Evolutionary conservation across 2,329 filamentous ascomycete species (phyloP), one percentile per base, ranked within the genome.

Genomic region (Alternaria ethzedia): DNA sequence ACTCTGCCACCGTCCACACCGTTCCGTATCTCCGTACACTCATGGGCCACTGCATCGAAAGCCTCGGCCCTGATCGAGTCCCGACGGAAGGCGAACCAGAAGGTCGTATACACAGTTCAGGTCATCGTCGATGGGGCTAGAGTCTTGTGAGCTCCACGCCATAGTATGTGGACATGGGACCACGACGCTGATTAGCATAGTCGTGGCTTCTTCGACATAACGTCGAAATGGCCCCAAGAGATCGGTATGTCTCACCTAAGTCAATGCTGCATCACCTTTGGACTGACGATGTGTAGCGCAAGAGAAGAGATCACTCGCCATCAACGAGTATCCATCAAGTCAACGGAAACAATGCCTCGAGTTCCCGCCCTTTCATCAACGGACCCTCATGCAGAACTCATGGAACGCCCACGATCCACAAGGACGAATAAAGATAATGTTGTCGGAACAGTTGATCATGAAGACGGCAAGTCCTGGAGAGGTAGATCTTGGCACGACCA

Each of bases 391-490:
- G 45, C 90, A 93, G 71, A 87, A 83, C 60, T 86, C 89, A 65
- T 96, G 92, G 91, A 89, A 88, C 70, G 86, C 91, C 0, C 86
- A 86, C 6, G 92, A 95, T 63, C 84, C 90, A 28, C 78, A 90
- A 20, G 92, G 93, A 7, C 88, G 92, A 8, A 90, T 97, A 80
- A 93, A 91, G 75, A 79, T 96, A 25, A 79, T 94, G 57, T 86
- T 97, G 61, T 89, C 91, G 26, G 78, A 79, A 51, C 92, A 95
- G 75, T 90, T 91, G 0, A 89, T 93, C 61, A 67, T 71, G 43
- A 75, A 70, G 43, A 59, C 63, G 3, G 46, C 41, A 21, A 61
- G 64, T 36, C 65, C 69, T 28, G 71, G 72, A 6, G 69, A 71
- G 8, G 23, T 70, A 2, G 68, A 74, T 9, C 88, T 91, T 67